phyloP scores from a whole-genome alignment of 2,329 filamentous ascomycete species.

The Trichoderma sp. region DNA sequence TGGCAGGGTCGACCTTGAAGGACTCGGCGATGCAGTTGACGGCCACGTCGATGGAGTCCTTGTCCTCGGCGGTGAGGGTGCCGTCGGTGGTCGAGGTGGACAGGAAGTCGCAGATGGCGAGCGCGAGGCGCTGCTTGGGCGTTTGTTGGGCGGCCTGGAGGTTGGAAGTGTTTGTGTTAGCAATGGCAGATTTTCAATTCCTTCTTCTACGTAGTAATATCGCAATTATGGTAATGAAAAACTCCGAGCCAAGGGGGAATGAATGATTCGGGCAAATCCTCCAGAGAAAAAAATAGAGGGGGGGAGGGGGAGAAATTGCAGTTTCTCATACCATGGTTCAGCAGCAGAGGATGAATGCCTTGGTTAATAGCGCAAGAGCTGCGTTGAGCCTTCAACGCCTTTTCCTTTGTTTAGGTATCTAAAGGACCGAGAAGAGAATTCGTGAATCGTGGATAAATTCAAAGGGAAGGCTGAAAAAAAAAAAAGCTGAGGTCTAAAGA shows the following conservation, averaged over 20 bases:
- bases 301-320: neutral
- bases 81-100: slow-evolving; percentile 81
- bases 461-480: neutral
- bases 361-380: neutral
- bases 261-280: neutral
- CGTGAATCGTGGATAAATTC: neutral
- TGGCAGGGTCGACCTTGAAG: slow-evolving; percentile 89
- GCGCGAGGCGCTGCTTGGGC: slow-evolving; percentile 82
- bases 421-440: neutral
- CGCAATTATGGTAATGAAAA: too few species aligned
- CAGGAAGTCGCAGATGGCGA: slow-evolving; percentile 97
- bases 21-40: slow-evolving; percentile 91
- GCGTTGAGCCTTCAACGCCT: slow-evolving; percentile 10
- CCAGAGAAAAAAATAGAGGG: neutral
- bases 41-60: slow-evolving; percentile 91
- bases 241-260: neutral
- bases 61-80: slow-evolving; percentile 82
- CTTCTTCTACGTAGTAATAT: too few species aligned
- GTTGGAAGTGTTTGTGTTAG: neutral
- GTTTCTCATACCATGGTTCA: slow-evolving; percentile 14
- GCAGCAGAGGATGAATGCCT: neutral
- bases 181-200: neutral
- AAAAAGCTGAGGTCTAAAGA: neutral
- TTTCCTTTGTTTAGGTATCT: neutral
- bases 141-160: slow-evolving; percentile 43